Conservation (phyloP, 2,329 filamentous ascomycete genomes). For the Fusarium sp. region DNA sequence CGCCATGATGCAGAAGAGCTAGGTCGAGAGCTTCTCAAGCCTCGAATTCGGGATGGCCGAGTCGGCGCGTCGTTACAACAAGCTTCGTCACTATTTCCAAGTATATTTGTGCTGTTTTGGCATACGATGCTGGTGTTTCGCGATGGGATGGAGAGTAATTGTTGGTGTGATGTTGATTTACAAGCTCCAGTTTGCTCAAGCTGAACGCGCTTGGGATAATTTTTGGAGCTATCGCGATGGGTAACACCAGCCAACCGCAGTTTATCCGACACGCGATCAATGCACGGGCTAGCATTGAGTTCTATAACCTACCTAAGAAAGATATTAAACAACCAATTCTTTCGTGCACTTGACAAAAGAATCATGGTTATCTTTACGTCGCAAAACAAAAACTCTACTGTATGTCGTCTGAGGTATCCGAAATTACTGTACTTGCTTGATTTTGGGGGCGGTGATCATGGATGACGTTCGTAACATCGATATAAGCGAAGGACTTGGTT, state of each 20-base stretch:
- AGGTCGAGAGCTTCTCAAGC: conserved; percentile 36
- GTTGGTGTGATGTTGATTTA: conserved; percentile 34
- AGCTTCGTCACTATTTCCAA: conserved; percentile 18
- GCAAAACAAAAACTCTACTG: not conserved
- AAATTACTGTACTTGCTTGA: not conserved
- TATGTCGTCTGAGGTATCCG: not conserved
- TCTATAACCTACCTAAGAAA: not conserved
- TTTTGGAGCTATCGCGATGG: conserved; percentile 50
- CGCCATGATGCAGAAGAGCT: conserved; percentile 53
- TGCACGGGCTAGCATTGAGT: conserved; percentile 4
- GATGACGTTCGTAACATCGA: not conserved
- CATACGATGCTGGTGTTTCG: conserved; percentile 25
- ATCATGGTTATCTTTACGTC: conserved; percentile 2
- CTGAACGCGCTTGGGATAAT: conserved; percentile 48
- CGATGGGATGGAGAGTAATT: conserved; percentile 29
- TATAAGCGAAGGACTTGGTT: not conserved
- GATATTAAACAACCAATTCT: not conserved
- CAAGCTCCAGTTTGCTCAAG: conserved; percentile 34
- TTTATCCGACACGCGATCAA: conserved; percentile 41
- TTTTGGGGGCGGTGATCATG: not conserved
- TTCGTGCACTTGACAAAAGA: not conserved
- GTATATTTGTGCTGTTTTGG: conserved; percentile 15
- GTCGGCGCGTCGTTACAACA: conserved; percentile 23
- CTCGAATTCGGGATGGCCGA: conserved; percentile 22
- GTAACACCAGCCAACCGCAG: conserved; percentile 31